Conservation (phyloP, 2,329 filamentous ascomycete genomes). For the Lasiodiplodia sp. region DNA sequence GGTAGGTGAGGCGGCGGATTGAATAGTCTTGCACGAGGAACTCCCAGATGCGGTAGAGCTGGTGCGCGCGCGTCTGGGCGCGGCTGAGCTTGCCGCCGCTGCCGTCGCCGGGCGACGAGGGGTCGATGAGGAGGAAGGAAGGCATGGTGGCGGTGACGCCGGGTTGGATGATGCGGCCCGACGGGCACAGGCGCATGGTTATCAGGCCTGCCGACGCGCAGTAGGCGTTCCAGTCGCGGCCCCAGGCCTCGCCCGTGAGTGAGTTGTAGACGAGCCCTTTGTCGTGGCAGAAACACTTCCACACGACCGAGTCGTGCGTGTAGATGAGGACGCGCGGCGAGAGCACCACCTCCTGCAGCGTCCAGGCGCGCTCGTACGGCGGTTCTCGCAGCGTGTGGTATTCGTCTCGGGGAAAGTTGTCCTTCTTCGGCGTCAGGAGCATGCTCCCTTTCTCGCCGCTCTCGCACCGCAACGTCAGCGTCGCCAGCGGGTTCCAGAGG, state of each 20-base stretch:
- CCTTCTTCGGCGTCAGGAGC: conserved; percentile 3
- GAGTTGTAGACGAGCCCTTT: not conserved
- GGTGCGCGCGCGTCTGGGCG: not conserved
- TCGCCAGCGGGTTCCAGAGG: conserved; percentile 7
- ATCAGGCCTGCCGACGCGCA: conserved; percentile 14
- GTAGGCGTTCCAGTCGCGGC: conserved; percentile 26
- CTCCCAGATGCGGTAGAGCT: conserved; percentile 27
- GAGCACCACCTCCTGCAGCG: conserved; percentile 25
- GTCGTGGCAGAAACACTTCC: conserved; percentile 20
- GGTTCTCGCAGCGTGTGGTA: not conserved
- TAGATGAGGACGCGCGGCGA: conserved; percentile 23
- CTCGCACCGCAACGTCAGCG: conserved; percentile 15
- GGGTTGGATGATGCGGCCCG: conserved; percentile 17
- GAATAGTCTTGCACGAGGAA: conserved; percentile 25
- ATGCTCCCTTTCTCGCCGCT: conserved; percentile 5
- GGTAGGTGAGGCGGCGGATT: conserved; percentile 23
- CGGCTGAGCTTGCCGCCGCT: conserved; percentile 5
- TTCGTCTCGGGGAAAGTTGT: not conserved
- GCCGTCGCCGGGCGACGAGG: not conserved
- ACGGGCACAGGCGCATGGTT: conserved; percentile 10
- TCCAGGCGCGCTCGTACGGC: conserved; percentile 24
- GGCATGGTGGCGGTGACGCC: conserved; percentile 2
- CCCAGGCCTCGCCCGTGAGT: not conserved
- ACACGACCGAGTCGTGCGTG: conserved; percentile 14
- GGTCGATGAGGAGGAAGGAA: not conserved